Evolutionary conservation across 805 yeast species (phyloP), one percentile per base, ranked within the genome.

Genomic region (Citeromyces nyonsensis): DNA sequence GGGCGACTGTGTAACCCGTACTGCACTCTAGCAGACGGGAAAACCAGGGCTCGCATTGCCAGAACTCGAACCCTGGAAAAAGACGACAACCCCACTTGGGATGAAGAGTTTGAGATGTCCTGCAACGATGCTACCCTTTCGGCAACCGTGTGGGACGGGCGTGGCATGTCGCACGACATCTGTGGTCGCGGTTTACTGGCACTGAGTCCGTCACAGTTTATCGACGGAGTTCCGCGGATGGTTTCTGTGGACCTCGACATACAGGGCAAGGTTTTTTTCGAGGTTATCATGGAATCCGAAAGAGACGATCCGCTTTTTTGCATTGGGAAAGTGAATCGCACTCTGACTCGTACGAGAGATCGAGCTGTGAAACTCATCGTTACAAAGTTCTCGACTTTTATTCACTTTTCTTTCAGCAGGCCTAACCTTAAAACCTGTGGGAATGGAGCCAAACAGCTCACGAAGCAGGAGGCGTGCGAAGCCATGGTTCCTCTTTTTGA

Each of bases 281-380:
- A 74, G 43, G 59, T 86, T 3, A 73, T 83, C 1, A 70, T 82
- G 41, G 96, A 86, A 45, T 68, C 72, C 33, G 95, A 86, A 43
- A 65, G 74, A 30, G 69, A 69, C 26, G 94, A 86, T 51, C 84
- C 94, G 1, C 54, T 82, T 6, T 88, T 80, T 44, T 78, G 75
- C 30, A 64, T 88, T 52, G 93, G 94, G 1, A 66, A 77, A 40
- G 75, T 88, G 0, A 69, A 76, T 42, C 57, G 88, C 39, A 64
- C 74, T 2, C 56, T 88, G 20, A 54, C 62, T 24, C 63, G 85
- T 37, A 62, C 75, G 1, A 71, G 73, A 47, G 79, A 79, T 34
- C 66, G 81, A 35, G 69, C 79, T 36, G 64, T 80, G 32, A 69
- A 74, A 35, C 48, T 72, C 36, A 69, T 88, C 39, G 91, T 82